Base-by-base conservation (phyloP, 2,329 filamentous ascomycete genomes). In the Pseudovirgaria hyperparasitica region DNA sequence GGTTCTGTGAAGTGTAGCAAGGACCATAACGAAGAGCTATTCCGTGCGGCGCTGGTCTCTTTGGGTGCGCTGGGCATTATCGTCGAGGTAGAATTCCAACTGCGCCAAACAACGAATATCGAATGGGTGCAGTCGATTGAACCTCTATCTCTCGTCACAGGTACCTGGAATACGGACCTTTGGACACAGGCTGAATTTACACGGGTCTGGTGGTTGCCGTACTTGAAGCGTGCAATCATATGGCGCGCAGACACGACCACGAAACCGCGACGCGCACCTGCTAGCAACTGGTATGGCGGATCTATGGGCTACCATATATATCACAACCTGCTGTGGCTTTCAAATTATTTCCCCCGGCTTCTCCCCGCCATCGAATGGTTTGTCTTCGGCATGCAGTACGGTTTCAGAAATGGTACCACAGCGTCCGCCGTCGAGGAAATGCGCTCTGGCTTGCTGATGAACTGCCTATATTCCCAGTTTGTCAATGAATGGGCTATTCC, bases 401-500 rank as follows among this genome's bases (percentile, higher is more conserved):
- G 87, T 27, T 94, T 94, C 65, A 63, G 63, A 18, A 70, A 82
- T 34, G 74, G 73, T 26, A 67, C 65, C 3, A 65, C 67, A 27
- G 78, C 73, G 21, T 65, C 67, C n/a, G 87, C 79, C 5, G 71
- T 94, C 11, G 80, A 94, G 54, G 74, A 78, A 13, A 80, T 79
- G 36, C 73, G 79, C 33, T 63, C 77, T 37, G 87, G 85, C 9
- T 69, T 96, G 23, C 65, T 94, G 27, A 87, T 98, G 81, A 90
- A 98, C 60, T 98, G 90, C 46, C 70, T 96, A 5, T 98, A 94
- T 62, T 87, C 81, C n/a, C 90, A 98, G 49, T 93, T 84, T 43
- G 90, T 98, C 38, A 94, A 98, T 52, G 90, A 98, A 52, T 98
- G 90, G 90, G 87, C 87, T 1, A 68, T 98, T 5, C 87, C 90